phyloP scores from a whole-genome alignment of 2,329 filamentous ascomycete species.

The Penicillium italicum region DNA sequence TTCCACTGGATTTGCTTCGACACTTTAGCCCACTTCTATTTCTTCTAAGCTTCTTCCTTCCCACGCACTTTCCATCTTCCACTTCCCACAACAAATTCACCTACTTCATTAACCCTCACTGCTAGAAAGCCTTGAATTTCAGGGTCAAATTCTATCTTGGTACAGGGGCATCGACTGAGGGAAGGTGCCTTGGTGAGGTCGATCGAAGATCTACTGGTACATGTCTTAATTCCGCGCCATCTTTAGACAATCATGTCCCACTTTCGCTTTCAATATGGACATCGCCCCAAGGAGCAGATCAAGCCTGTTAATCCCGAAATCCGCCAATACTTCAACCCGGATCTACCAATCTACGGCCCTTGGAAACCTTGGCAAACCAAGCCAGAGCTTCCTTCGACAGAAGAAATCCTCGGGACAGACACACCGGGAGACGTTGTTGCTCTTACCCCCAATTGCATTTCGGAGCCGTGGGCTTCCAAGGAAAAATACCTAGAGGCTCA shows the following conservation, averaged over 20 bases:
- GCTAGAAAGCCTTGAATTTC: background rate
- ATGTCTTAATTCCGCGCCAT: background rate
- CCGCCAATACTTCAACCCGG: background rate
- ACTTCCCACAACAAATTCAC: background rate
- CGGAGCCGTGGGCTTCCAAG: slow-evolving; percentile 57
- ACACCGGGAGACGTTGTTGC: slow-evolving; percentile 21
- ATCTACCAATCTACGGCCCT: slow-evolving; percentile 1
- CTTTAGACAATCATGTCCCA: background rate
- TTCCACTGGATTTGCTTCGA: background rate
- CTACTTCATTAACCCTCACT: background rate
- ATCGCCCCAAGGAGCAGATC: background rate
- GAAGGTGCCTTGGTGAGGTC: background rate
- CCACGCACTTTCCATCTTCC: background rate
- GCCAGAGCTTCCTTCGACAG: slow-evolving; percentile 40
- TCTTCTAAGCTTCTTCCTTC: background rate
- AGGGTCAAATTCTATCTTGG: background rate
- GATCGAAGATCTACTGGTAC: background rate
- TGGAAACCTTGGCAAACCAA: slow-evolving; percentile 14
- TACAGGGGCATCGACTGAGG: background rate
- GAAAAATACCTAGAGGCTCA: slow-evolving; percentile 68
- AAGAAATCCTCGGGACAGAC: slow-evolving; percentile 37
- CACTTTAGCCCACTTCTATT: background rate
- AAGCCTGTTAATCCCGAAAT: background rate
- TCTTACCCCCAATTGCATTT: slow-evolving; percentile 51
- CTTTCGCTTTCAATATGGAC: background rate